Evolutionary conservation across 352 stramenopile species (phyloP).

Genomic region (Phytophthora parvispora): DNA sequence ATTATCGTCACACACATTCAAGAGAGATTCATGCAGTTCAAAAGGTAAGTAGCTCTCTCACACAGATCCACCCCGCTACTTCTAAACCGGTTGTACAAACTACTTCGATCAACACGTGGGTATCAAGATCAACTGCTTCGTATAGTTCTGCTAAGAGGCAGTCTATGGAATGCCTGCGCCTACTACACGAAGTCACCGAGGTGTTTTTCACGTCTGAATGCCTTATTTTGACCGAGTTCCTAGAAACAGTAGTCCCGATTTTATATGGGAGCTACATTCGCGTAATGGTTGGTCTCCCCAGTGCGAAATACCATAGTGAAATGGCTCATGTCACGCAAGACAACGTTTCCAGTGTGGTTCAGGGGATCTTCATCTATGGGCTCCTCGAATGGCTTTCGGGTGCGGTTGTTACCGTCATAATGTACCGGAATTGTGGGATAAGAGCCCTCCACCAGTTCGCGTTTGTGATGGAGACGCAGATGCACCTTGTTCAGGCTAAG

Average conservation of each 20-base stretch:
- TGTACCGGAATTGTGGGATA: neutral
- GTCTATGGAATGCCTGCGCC: neutral
- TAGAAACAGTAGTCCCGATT: neutral
- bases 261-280: neutral
- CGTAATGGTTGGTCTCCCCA: neutral
- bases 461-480: conserved; percentile 31
- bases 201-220: neutral
- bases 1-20: too few species aligned
- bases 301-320: neutral
- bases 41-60: neutral
- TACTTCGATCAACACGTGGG: neutral
- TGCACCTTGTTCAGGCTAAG: conserved; percentile 15
- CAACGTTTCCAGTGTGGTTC: neutral
- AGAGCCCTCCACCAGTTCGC: neutral
- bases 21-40: neutral
- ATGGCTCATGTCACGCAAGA: neutral
- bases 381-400: neutral
- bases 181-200: neutral
- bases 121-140: neutral
- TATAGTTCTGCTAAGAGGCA: neutral
- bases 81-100: neutral
- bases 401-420: conserved; percentile 1
- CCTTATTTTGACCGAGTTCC: neutral
- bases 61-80: neutral
- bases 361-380: neutral